These are phyloP conservation scores for Dryadomyces sulphureus DNA, from an alignment of 2,329 filamentous ascomycete species.

Conservation along the genomic window DNA sequence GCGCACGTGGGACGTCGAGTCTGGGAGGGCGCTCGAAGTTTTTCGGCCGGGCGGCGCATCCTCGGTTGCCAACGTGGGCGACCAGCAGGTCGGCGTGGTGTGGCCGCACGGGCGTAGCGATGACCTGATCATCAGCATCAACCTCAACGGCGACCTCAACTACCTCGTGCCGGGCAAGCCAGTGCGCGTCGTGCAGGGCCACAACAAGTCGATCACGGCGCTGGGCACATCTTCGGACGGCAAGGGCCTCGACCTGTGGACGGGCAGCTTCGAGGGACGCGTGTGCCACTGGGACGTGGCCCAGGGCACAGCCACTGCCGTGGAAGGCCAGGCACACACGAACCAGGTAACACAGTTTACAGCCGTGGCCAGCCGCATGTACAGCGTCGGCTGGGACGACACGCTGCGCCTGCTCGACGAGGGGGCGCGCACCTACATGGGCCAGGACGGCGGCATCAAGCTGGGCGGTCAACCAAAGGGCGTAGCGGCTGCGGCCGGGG, in stretches of 20 bases:
- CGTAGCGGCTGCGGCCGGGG: conserved; percentile 34
- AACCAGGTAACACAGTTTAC: conserved; percentile 75
- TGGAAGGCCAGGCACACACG: conserved; percentile 70
- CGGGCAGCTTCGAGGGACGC: conserved; percentile 83
- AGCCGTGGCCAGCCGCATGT: conserved; percentile 50
- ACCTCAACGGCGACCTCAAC: conserved; percentile 75
- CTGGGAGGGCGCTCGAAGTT: conserved; percentile 59
- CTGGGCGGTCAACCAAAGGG: conserved; percentile 72
- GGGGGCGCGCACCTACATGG: conserved; percentile 59
- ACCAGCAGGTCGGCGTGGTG: conserved; percentile 91
- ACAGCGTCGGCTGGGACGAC: conserved; percentile 90
- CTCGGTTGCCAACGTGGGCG: conserved; percentile 45
- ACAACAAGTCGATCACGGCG: conserved; percentile 82
- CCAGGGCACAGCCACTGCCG: conserved; percentile 50
- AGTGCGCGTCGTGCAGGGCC: conserved; percentile 61
- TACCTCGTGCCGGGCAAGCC: conserved; percentile 71
- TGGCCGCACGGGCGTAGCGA: conserved; percentile 75
- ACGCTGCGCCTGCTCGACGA: conserved; percentile 67
- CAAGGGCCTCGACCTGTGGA: conserved; percentile 57
- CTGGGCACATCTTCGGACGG: conserved; percentile 41
- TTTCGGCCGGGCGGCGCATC: conserved; percentile 68
- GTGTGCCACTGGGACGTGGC: conserved; percentile 71
- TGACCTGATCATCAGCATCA: conserved; percentile 78
- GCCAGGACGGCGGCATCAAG: conserved; percentile 38
- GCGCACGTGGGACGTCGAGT: conserved; percentile 81